Percentiles rank a stretch among this genome's conserved stretches.
phyloP scores from a whole-genome alignment of 805 yeast species.

The Cyberlindnera americana region DNA sequence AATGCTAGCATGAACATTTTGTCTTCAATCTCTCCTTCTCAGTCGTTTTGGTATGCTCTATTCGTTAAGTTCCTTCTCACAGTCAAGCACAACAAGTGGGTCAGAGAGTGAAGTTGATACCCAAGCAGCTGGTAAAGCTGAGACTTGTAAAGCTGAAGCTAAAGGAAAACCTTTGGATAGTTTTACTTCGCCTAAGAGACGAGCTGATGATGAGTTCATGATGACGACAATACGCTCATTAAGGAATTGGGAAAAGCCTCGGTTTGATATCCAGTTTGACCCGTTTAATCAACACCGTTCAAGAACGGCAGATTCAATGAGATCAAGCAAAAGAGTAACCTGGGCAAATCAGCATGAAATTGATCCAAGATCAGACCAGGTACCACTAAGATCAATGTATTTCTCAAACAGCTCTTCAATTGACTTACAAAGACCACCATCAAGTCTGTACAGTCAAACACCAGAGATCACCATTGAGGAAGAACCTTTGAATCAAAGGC shows the following conservation, averaged over 20 bases:
- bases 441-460: constrained; percentile 26
- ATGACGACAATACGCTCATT: constrained; percentile 7
- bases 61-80: constrained; percentile 10
- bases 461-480: constrained; percentile 18
- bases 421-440: constrained; percentile 16
- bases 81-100: constrained; percentile 3
- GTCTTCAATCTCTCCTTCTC: too few relatives aligned
- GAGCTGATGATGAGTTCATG: constrained; percentile 7
- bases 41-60: too few relatives aligned
- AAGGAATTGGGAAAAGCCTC: not conserved
- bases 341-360: constrained; percentile 4
- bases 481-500: not conserved
- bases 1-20: too few relatives aligned
- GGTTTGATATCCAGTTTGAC: constrained; percentile 4
- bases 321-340: constrained; percentile 5
- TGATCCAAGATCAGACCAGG: too few relatives aligned
- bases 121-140: too few relatives aligned
- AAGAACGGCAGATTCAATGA: constrained; percentile 7
- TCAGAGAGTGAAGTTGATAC: constrained; percentile 1
- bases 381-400: too few relatives aligned
- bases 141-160: too few relatives aligned
- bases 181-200: too few relatives aligned
- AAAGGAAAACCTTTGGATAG: too few relatives aligned
- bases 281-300: constrained; percentile 2
- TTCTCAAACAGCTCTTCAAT: too few relatives aligned